Percentiles rank a stretch among this genome's conserved stretches.
Evolutionary conservation across 768 basidiomycete species (phyloP).

Genomic region (Lactifluus echinatus): DNA sequence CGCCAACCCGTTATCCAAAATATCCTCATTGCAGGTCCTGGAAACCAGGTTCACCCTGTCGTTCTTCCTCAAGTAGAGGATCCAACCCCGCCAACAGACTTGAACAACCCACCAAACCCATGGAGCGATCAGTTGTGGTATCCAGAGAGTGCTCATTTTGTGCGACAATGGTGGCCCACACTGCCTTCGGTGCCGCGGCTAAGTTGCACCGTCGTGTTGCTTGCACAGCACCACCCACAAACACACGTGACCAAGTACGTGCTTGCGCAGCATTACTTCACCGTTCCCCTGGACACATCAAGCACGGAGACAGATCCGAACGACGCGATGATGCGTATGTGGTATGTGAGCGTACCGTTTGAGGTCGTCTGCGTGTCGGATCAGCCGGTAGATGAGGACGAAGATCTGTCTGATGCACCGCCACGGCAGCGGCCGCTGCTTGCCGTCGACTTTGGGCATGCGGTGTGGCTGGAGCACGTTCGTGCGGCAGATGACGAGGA

Average conservation of each 20-base stretch:
- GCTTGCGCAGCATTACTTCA: conserved; percentile 68
- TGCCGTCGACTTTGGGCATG: conserved; percentile 75
- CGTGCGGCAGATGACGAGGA: conserved; percentile 29
- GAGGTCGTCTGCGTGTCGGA: conserved; percentile 63
- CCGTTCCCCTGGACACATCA: conserved; percentile 42
- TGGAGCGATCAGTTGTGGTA: conserved; percentile 63
- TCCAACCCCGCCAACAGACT: background rate
- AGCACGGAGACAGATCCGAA: conserved; percentile 26
- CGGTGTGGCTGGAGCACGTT: conserved; percentile 40
- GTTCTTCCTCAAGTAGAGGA: background rate
- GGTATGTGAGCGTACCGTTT: conserved; percentile 65
- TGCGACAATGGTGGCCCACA: conserved; percentile 76
- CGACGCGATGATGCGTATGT: conserved; percentile 55
- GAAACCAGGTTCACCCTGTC: background rate
- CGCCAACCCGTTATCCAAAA: conserved; percentile 11
- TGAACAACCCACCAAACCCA: conserved; percentile 36
- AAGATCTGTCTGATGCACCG: conserved; percentile 30
- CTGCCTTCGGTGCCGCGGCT: conserved; percentile 53
- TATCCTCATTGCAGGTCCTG: background rate
- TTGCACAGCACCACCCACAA: conserved; percentile 51
- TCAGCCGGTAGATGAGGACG: conserved; percentile 27
- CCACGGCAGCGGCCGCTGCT: conserved; percentile 54
- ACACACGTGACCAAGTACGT: conserved; percentile 56
- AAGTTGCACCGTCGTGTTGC: conserved; percentile 64
- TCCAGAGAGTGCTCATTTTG: conserved; percentile 68